Conservation (phyloP, 2,329 filamentous ascomycete genomes). For the Tothia fuscella region DNA sequence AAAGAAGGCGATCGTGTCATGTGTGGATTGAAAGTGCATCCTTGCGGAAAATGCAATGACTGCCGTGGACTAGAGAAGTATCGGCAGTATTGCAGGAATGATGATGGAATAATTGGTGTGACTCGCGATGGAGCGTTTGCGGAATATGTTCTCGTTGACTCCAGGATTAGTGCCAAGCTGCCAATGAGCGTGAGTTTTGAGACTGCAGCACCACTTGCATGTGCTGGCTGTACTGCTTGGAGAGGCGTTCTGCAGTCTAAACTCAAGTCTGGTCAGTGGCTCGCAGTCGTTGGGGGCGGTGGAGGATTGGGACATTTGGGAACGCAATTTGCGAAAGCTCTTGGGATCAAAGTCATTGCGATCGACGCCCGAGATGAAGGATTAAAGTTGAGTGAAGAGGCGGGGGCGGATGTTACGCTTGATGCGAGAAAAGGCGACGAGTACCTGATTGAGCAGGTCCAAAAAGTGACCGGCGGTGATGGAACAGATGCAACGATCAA, state of each 20-base stretch:
- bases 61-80: conserved; percentile 39
- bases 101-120: conserved; percentile 38
- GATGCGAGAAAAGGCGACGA: conserved; percentile 38
- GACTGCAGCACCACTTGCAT: conserved; percentile 45
- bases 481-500: conserved; percentile 43
- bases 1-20: conserved; percentile 43
- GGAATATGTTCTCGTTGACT: conserved; percentile 43
- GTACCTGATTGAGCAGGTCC: conserved; percentile 35
- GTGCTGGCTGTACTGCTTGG: conserved; percentile 42
- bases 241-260: conserved; percentile 33
- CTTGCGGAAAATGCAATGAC: conserved; percentile 41
- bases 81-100: conserved; percentile 40
- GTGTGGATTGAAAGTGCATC: conserved; percentile 40
- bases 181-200: conserved; percentile 38
- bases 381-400: conserved; percentile 33
- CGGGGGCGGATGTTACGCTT: conserved; percentile 40
- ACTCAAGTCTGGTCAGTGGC: conserved; percentile 28
- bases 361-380: conserved; percentile 44
- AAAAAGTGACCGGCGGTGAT: conserved; percentile 34
- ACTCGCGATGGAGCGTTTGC: conserved; percentile 43
- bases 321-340: conserved; percentile 38
- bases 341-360: conserved; percentile 40
- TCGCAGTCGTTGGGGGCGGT: conserved; percentile 24
- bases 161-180: conserved; percentile 32
- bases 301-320: conserved; percentile 38